Percentiles rank a stretch among this genome's conserved stretches.
phyloP scores from a whole-genome alignment of 1,284 basidiomycete species.

The Rhizopogon hawkerae region DNA sequence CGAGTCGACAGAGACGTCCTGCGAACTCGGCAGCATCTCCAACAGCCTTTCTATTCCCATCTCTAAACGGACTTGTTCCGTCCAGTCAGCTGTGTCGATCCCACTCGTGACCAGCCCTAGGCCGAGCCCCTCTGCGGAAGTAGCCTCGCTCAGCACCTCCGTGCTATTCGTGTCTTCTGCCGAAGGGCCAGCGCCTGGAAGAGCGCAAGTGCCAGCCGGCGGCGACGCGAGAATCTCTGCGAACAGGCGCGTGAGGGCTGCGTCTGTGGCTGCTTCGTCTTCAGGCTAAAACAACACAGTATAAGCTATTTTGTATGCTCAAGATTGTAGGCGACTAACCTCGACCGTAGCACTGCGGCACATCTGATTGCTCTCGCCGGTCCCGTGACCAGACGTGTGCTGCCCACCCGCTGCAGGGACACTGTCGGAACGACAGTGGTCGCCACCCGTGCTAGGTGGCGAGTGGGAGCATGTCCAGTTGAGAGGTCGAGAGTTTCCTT shows the following conservation, averaged over 20 bases:
- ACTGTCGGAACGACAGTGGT: slow-evolving; percentile 54
- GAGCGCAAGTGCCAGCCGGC: slow-evolving; percentile 25
- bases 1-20: slow-evolving; percentile 23
- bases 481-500: slow-evolving; percentile 19
- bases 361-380: slow-evolving; percentile 14
- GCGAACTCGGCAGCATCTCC: slow-evolving; percentile 39
- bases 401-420: slow-evolving; percentile 81
- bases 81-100: slow-evolving; percentile 20
- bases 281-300: slow-evolving; percentile 12
- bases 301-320: not conserved
- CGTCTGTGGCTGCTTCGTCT: slow-evolving; percentile 25
- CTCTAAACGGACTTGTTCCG: slow-evolving; percentile 29
- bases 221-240: slow-evolving; percentile 30
- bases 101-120: slow-evolving; percentile 25
- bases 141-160: slow-evolving; percentile 18
- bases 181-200: slow-evolving; percentile 26
- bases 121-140: slow-evolving; percentile 9
- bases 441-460: slow-evolving; percentile 94
- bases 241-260: slow-evolving; percentile 25
- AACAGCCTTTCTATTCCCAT: slow-evolving; percentile 56
- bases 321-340: slow-evolving; percentile 11
- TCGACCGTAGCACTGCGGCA: slow-evolving; percentile 14
- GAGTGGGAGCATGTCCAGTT: slow-evolving; percentile 55
- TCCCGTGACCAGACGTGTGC: slow-evolving; percentile 32
- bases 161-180: slow-evolving; percentile 22